Conservation (phyloP, 805 yeast species). For the Trichomonascus vanleenenianus region DNA sequence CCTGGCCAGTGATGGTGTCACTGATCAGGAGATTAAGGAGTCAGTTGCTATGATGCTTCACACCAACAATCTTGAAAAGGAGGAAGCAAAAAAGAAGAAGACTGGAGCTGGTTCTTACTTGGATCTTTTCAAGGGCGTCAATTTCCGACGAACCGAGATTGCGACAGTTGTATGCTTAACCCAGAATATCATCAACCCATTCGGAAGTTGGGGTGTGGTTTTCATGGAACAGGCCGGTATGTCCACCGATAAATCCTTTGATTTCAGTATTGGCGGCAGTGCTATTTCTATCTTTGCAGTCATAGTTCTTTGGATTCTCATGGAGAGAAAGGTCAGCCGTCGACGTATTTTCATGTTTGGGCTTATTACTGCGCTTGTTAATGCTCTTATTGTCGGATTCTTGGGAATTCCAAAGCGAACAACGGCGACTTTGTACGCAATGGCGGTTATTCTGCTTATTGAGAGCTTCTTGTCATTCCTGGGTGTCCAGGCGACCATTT, state of each 20-base stretch:
- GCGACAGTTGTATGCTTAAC: slow-evolving; percentile 35
- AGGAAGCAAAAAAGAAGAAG: slow-evolving; percentile 14
- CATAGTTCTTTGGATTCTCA: slow-evolving; percentile 7
- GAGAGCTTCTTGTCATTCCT: slow-evolving; percentile 40
- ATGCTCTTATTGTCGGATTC: slow-evolving; percentile 39
- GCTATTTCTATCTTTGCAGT: slow-evolving; percentile 40
- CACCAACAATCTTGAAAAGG: slow-evolving; percentile 34
- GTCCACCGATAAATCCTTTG: slow-evolving; percentile 34
- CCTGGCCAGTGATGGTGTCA: slow-evolving; percentile 25
- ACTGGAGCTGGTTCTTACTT: slow-evolving; percentile 17
- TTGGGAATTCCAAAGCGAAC: not conserved
- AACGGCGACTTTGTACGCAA: slow-evolving; percentile 20
- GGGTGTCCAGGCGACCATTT: slow-evolving; percentile 39
- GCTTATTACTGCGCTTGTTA: slow-evolving; percentile 27
- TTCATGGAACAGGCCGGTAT: slow-evolving; percentile 30
- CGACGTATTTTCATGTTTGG: slow-evolving; percentile 26
- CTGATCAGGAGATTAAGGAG: slow-evolving; percentile 15
- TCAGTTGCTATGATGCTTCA: slow-evolving; percentile 24
- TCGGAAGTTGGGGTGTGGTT: slow-evolving; percentile 6
- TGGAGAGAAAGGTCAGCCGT: slow-evolving; percentile 18
- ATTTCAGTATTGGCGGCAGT: slow-evolving; percentile 39
- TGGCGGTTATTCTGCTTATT: slow-evolving; percentile 38
- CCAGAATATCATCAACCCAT: slow-evolving; percentile 39
- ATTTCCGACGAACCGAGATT: slow-evolving; percentile 44
- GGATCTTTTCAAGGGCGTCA: slow-evolving; percentile 42